Evolutionary conservation across 129 eudicot species (phyloP), one percentile per base, ranked within the genome.

Genomic region (Flaveria brownii): DNA sequence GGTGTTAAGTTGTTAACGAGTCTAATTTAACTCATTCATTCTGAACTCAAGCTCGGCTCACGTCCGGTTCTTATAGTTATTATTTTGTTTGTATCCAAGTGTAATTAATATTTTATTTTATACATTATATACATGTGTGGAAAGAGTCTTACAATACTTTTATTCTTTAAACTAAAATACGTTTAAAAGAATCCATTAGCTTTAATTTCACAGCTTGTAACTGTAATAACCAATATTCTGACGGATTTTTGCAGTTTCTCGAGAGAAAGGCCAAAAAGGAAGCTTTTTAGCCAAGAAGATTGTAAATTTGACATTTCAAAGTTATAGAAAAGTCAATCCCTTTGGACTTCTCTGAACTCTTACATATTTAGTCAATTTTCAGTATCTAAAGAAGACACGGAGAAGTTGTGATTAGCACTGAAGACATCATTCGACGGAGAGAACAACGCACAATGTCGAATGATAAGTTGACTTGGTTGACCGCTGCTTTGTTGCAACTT

Each of bases 201-300:
- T 54, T 84, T 94, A 76, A 89, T 94, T 97, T 94, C 98, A 17
- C 98, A 94, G 79, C 97, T 94, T 74, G 98, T 97, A 51, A 94
- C 98, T 15, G 93, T 88, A 20, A 88, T 94, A 78, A 94, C 98
- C 54, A 93, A 94, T 84, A 89, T 94, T 82, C 97, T 94, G 26
- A 97, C 98, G 70, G 96, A 97, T 77, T 88, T 91, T 79, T 90
- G 86, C 61, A 87, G 87, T 84, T 80, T 87, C 75, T 78, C 71
- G 57, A 89, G 80, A 86, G 91, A 85, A 77, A 52, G 86, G 66
- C 86, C 84, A 72, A 79, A 79, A 87, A 81, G 97, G 80, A 94
- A 94, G 79, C 91, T 94, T 83, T 94, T 94, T 63, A 60, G 86
- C 70, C 89, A 87, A 36, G 90, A 84, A 82, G 76, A 96, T 68